Base-by-base conservation (phyloP, 1,284 basidiomycete genomes). In the Farysia itapuensis region DNA sequence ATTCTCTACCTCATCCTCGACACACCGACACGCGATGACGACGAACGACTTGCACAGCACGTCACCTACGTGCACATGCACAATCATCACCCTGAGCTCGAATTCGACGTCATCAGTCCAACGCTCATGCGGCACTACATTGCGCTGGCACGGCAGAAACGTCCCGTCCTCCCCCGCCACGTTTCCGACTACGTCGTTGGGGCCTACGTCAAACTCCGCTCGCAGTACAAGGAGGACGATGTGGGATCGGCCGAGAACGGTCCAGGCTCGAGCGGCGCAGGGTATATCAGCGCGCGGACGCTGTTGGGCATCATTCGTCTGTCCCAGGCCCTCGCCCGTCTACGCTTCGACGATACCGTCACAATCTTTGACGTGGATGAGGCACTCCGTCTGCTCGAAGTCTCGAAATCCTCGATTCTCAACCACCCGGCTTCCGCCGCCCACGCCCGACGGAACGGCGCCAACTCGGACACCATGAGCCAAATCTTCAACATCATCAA, bases 1-100 rank as follows among this genome's bases (percentile, higher is more conserved):
- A 82, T 99, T 40, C 81, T 98, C 54, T 99, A 97, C 82, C 82
- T 98, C 70, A 95, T 99, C 59, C 84, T 98, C 35, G 95, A 98
- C 80, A 95, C 93, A 61, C 94, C 95, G 1, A 84, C 84, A 4
- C 82, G 92, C 52, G 94, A 97, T 65, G 90, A 92, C 68, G 95
- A 99, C 72, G 93, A 98, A 78, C 82, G 91, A 36, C 83, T 98
- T 12, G 95, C 95, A 4, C 87, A 95, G 77, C 95, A 98, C 79
- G 91, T 98, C 53, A 95, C 95, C 1, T 87, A 92, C 72, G 95
- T 99, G 14, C 95, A 99, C 78, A 98, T 98, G 95, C 83, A 90
- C 80, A 92, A 87, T 52, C 81, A 81, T 12, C 93, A 95, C 71
- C 95, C 95, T 1, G 83, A 85, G 46, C 82, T 95, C 20, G 75